These are phyloP conservation scores for Sporothrix pallida DNA, from an alignment of 2,329 filamentous ascomycete species.

Conservation along the genomic window DNA sequence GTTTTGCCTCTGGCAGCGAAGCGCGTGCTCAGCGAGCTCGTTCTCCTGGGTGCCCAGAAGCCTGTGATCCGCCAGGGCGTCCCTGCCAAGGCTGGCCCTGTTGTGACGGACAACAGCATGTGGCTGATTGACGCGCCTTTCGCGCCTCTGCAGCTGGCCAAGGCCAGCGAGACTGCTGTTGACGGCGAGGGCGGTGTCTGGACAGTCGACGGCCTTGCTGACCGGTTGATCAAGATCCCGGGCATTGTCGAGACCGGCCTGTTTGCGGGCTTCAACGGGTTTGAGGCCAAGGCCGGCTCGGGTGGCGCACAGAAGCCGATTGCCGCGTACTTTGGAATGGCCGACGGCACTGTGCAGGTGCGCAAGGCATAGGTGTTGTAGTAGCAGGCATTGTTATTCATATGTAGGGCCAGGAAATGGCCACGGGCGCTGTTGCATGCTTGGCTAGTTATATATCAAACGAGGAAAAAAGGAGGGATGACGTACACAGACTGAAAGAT, in stretches of 20 bases:
- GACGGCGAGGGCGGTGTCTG: slow-evolving; percentile 70
- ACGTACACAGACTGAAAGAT: not conserved
- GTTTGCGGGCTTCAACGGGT: slow-evolving; percentile 82
- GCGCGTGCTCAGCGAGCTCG: slow-evolving; percentile 75
- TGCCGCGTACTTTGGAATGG: slow-evolving; percentile 93
- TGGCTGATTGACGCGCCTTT: slow-evolving; percentile 95
- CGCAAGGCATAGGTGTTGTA: slow-evolving; percentile 33
- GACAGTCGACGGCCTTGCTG: slow-evolving; percentile 78
- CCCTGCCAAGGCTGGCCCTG: slow-evolving; percentile 76
- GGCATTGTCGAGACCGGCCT: slow-evolving; percentile 92
- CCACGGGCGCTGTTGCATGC: not conserved
- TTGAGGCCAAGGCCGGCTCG: slow-evolving; percentile 63
- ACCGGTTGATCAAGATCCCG: slow-evolving; percentile 76
- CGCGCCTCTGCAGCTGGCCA: slow-evolving; percentile 68
- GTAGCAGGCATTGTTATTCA: not conserved
- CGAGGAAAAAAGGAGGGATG: not conserved
- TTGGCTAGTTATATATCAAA: not conserved
- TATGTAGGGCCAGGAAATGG: not conserved
- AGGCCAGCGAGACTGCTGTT: slow-evolving; percentile 46
- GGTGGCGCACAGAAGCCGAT: slow-evolving; percentile 86
- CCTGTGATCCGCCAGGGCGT: slow-evolving; percentile 75
- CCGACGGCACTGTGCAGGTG: slow-evolving; percentile 71
- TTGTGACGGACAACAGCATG: slow-evolving; percentile 81
- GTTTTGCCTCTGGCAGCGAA: slow-evolving; percentile 84
- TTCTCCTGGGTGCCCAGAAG: slow-evolving; percentile 71